phyloP scores from a whole-genome alignment of 345 rosid genomes.

The Salix caprea region DNA sequence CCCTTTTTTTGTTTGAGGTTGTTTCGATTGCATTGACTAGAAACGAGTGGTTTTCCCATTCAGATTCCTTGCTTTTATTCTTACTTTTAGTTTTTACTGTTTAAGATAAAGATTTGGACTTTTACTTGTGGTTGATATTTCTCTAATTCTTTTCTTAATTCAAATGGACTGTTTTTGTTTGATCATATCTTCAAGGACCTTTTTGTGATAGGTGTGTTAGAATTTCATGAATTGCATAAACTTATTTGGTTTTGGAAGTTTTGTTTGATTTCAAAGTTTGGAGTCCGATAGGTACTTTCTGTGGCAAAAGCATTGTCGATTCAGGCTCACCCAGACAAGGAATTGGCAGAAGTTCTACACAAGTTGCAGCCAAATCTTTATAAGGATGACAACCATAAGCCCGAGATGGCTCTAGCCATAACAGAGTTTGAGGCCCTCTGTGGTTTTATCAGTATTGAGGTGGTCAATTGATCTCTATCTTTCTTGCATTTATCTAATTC shows the following conservation, averaged over 20 bases:
- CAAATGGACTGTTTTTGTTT: neutral
- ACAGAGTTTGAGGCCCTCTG: constrained; percentile 93
- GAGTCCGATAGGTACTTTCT: constrained; percentile 65
- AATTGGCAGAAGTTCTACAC: constrained; percentile 65
- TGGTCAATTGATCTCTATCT: constrained; percentile 16
- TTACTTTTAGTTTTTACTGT: neutral
- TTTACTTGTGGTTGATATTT: neutral
- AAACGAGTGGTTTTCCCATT: neutral
- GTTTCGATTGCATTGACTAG: neutral
- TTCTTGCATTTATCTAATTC: neutral
- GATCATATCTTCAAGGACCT: neutral
- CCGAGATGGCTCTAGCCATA: constrained; percentile 96
- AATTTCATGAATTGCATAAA: neutral
- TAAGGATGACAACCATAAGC: constrained; percentile 91
- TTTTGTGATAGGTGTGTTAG: neutral
- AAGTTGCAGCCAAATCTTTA: constrained; percentile 69
- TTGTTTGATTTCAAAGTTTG: neutral
- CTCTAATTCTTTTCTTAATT: neutral
- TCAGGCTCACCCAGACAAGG: constrained; percentile 96
- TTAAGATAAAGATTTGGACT: neutral
- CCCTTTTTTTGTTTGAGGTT: neutral
- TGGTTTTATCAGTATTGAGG: constrained; percentile 75
- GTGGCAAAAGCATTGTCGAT: constrained; percentile 87
- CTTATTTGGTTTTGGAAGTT: neutral
- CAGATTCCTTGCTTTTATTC: neutral